Base-by-base conservation (phyloP, 768 basidiomycete genomes). In the Mycena latifolia region DNA sequence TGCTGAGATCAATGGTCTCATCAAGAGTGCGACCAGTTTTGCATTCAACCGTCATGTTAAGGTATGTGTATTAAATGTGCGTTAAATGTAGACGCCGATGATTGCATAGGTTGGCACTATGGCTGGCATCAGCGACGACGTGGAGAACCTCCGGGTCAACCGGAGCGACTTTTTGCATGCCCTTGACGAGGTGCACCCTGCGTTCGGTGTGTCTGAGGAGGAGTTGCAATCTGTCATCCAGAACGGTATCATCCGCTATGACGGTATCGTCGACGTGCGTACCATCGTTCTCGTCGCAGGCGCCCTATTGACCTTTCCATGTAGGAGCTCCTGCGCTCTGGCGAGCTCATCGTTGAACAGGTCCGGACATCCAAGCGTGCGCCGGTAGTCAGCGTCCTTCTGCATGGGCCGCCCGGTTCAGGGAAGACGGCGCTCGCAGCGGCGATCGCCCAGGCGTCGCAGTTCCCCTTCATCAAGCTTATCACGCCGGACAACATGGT, bases 11-110 rank as follows among this genome's bases (percentile, higher is more conserved):
- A 89, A 89, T 59, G 98, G 98, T 71, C 81, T 99, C 48, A 92
- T 99, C 78, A 99, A 98, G 86, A 98, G 95, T 74, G 98, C 98
- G 33, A 96, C 97, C 1, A 95, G 92, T 88, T 99, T 97, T 74
- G 97, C 98, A 24, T 97, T 99, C 82, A 96, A 93, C 73, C 84
- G 98, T 43, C 98, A 99, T 76, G 95, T 99, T 72, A 98, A 98
- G 81, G 92, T 86, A 53, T 35, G 33, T 18, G 41, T 46, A 20
- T 11, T 15, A 15, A 25, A 9, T 25, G 25, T n/a, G 24, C 61
- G 20, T 28, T 29, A 5, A 18, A 14, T n/a, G 3, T 5, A 31
- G 22, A 1, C 15, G 15, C 41, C 46, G 24, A 51, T 31, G 50
- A 10, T 14, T 8, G 20, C 15, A 33, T 17, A 86, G 85, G 92